Evolutionary conservation across 1,284 basidiomycete species (phyloP).

Genomic region (Lentinula novae-zelandiae): DNA sequence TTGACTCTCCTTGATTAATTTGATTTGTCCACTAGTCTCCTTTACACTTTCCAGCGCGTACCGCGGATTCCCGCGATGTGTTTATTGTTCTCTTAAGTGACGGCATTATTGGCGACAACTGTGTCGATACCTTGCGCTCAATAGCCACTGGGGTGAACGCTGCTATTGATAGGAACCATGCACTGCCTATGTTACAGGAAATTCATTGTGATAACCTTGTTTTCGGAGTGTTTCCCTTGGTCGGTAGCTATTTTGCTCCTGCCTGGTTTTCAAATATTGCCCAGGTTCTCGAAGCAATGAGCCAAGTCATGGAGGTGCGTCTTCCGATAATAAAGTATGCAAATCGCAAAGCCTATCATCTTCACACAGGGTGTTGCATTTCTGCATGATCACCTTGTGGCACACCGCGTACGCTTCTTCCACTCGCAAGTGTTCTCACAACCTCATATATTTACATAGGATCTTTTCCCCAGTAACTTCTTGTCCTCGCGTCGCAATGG

Average conservation of each 20-base stretch:
- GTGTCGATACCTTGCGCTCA: background rate
- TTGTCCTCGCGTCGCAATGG: background rate
- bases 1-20: background rate
- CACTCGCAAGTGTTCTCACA: too few relatives aligned
- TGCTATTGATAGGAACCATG: conserved; percentile 7
- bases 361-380: conserved; percentile 1
- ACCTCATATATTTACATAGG: background rate
- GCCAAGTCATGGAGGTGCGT: conserved; percentile 6
- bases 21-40: background rate
- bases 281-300: conserved; percentile 1
- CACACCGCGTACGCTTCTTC: conserved; percentile 3
- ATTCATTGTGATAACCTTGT: background rate
- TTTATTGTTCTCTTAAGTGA: conserved; percentile 3
- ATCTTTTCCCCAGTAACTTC: conserved; percentile 8
- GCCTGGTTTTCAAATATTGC: background rate
- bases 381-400: conserved; percentile 8
- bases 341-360: too few relatives aligned
- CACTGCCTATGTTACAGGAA: conserved; percentile 5
- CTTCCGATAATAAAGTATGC: background rate
- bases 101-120: background rate
- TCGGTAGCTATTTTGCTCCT: background rate
- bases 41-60: background rate
- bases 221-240: conserved; percentile 9
- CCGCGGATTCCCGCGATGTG: conserved; percentile 5
- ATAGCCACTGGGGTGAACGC: conserved; percentile 2